These are phyloP conservation scores for Thecaphora frezii DNA, from an alignment of 1,284 basidiomycete species.

Conservation along the genomic window DNA sequence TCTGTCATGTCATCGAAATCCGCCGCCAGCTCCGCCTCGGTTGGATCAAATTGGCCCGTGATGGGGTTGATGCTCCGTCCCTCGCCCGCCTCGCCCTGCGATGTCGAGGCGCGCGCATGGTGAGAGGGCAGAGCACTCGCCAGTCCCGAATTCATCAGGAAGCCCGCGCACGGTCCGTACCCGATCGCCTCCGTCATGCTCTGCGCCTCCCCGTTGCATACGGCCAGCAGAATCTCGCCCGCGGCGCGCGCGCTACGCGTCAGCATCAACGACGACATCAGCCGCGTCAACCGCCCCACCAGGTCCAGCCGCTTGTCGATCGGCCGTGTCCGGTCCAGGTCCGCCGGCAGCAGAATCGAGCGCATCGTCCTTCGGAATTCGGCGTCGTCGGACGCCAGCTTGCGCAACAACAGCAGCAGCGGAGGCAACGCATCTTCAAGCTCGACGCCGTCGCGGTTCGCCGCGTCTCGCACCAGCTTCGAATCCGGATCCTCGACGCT, in stretches of 20 bases:
- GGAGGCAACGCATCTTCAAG: slow-evolving; percentile 43
- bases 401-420: slow-evolving; percentile 38
- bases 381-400: slow-evolving; percentile 31
- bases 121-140: slow-evolving; percentile 29
- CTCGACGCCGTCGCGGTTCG: slow-evolving; percentile 29
- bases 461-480: slow-evolving; percentile 16
- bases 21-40: slow-evolving; percentile 20
- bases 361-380: slow-evolving; percentile 10
- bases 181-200: slow-evolving; percentile 39
- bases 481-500: slow-evolving; percentile 21
- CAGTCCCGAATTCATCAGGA: slow-evolving; percentile 35
- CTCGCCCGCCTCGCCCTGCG: background rate
- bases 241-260: slow-evolving; percentile 34
- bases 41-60: slow-evolving; percentile 42
- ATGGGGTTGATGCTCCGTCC: slow-evolving; percentile 40
- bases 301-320: slow-evolving; percentile 40
- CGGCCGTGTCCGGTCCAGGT: slow-evolving; percentile 31
- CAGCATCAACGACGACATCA: slow-evolving; percentile 40
- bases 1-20: slow-evolving; percentile 42
- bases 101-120: too few species aligned
- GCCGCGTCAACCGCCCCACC: slow-evolving; percentile 33
- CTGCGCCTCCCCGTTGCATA: slow-evolving; percentile 32
- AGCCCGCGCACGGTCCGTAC: slow-evolving; percentile 51
- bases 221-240: slow-evolving; percentile 41
- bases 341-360: slow-evolving; percentile 23